Percentiles rank a stretch among this genome's conserved stretches.
phyloP scores from a whole-genome alignment of 768 basidiomycete species.

The Macrolepiota albuminosa region DNA sequence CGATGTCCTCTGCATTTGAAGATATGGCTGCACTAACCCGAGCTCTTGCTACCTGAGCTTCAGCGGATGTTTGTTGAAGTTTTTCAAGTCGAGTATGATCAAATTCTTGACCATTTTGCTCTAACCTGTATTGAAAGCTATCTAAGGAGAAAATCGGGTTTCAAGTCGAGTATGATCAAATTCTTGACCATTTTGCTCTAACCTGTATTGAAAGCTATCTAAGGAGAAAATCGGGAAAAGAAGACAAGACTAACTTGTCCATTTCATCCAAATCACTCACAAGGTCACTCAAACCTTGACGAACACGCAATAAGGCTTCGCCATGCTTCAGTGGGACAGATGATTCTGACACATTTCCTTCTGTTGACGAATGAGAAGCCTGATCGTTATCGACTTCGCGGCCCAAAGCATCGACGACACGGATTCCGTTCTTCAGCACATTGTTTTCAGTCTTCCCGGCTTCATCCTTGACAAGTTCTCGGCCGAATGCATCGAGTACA shows the following conservation, averaged over 20 bases:
- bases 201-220: constrained; percentile 2
- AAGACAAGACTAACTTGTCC: constrained; percentile 41
- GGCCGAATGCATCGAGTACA: constrained; percentile 69
- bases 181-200: constrained; percentile 34
- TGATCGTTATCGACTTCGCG: constrained; percentile 41
- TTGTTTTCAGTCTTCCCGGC: constrained; percentile 5
- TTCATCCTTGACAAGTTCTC: constrained; percentile 26
- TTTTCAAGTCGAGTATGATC: constrained; percentile 27
- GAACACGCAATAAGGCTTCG: constrained; percentile 55
- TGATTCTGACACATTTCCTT: constrained; percentile 16
- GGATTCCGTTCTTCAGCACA: constrained; percentile 36
- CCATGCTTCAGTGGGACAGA: constrained; percentile 29
- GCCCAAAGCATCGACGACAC: constrained; percentile 70
- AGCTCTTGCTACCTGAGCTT: constrained; percentile 38
- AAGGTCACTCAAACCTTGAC: constrained; percentile 53
- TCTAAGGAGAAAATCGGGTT: constrained; percentile 3
- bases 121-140: constrained; percentile 21
- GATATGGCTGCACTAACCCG: constrained; percentile 37
- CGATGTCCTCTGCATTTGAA: constrained; percentile 33
- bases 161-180: constrained; percentile 29
- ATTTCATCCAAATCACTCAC: constrained; percentile 50
- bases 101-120: constrained; percentile 29
- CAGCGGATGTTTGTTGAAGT: constrained; percentile 12
- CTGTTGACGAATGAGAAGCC: constrained; percentile 2
- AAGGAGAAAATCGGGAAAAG: constrained; percentile 10